Evolutionary conservation across 2,329 filamentous ascomycete genomes (phyloP), one percentile per base, ranked within the genome.

Genomic region (Capronia americana): DNA sequence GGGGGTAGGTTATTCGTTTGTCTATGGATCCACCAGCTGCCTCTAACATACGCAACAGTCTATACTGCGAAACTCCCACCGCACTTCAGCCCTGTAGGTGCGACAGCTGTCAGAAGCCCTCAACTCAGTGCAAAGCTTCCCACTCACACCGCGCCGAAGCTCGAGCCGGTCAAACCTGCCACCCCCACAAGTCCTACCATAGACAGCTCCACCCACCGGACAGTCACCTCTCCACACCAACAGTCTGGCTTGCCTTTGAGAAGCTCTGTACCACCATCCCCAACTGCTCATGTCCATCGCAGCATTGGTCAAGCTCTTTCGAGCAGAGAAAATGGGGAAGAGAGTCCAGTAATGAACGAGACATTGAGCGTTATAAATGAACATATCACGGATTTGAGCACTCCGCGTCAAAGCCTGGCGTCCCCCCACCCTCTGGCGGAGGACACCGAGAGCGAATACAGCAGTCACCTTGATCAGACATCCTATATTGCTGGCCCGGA

Each of bases 281-380:
- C 74, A 11, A 75, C 75, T 14, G 69, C 74, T 6, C 71, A 79
- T 50, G 73, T 76, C 8, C 81, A 82, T 67, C 77, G 79, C 61
- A 78, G 79, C 48, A 79, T 84, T 66, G 76, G 79, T 64, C 76
- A 82, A 67, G 77, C 80, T 54, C 75, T 86, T 57, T 79, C 81
- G 63, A 81, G 81, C 67, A 82, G 88, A 72, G 81, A 79, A 51
- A 74, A 66, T 73, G 76, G 82, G 20, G 82, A 88, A 71, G 86
- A 88, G 61, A 91, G 88, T 75, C 90, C 92, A 11, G 93, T 97
- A 57, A 90, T 98, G 83, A 93, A 93, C 76, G 93, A 98, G 77
- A 97, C 94, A 0, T 81, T 98, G 59, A 97, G 93, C 74, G 94
- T 98, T 65, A 98, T 98, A 74, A 90, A 98, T 77, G 94, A 98